Conservation (phyloP, 306 rosid genomes). For the Hylodesmum podocarpum region DNA sequence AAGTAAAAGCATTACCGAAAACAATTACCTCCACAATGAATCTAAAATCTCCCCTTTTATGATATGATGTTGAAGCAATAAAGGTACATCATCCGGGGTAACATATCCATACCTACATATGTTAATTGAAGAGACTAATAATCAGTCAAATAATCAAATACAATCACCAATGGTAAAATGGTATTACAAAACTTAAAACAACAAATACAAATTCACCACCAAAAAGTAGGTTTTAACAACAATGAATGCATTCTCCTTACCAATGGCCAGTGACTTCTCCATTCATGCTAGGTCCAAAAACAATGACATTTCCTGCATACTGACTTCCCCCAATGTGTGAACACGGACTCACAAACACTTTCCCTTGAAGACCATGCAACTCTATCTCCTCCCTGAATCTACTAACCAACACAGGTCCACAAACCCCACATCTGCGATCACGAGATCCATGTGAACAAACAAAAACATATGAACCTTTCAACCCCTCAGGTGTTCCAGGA, state of each 20-base stretch:
- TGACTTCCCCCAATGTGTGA: conserved; percentile 90
- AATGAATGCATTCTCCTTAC: conserved; percentile 44
- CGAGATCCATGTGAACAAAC: conserved; percentile 91
- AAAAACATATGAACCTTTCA: conserved; percentile 72
- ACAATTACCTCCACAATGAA: conserved; percentile 77
- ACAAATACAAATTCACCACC: neutral
- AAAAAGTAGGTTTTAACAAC: neutral
- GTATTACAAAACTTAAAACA: neutral
- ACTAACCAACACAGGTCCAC: conserved; percentile 83
- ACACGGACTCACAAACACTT: conserved; percentile 92
- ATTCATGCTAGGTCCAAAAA: conserved; percentile 60
- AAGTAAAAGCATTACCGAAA: neutral
- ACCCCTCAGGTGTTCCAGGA: conserved; percentile 83
- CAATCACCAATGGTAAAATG: conserved; percentile 2
- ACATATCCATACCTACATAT: conserved; percentile 92
- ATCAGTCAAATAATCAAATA: neutral
- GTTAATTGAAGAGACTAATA: neutral
- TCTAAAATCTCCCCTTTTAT: conserved; percentile 69
- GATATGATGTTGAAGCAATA: conserved; percentile 77
- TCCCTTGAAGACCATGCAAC: conserved; percentile 60
- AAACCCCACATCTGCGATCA: conserved; percentile 94
- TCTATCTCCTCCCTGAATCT: conserved; percentile 84
- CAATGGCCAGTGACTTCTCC: conserved; percentile 86
- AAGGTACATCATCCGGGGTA: conserved; percentile 74
- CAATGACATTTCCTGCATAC: conserved; percentile 89